Base-by-base conservation (phyloP, 1,284 basidiomycete species). In the Boletellus deceptivus region DNA sequence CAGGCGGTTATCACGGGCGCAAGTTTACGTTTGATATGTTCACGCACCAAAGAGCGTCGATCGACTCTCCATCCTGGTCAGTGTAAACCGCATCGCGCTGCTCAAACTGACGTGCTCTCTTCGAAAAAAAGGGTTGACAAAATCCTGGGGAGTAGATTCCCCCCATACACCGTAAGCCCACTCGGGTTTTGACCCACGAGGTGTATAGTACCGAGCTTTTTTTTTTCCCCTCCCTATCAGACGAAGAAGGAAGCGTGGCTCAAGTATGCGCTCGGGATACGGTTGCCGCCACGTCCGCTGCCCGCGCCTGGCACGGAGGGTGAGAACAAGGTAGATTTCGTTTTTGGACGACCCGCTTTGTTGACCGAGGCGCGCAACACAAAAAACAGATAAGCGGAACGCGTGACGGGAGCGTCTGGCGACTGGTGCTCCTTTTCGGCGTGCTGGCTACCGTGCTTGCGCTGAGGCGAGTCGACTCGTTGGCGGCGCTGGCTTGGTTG, bases 11-110 rank as follows among this genome's bases (percentile, higher is more conserved):
- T 41, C 79, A 84, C 57, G 79, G 77, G 0, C 78, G 84, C 36
- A 86, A 87, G 65, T 84, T 72, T 58, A 68, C 72, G 1, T 90
- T 89, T 59, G 82, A 86, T 51, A 72, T 76, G 60, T 89, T 89
- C 69, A 87, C 85, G 0, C 86, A 90, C 59, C 58, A 77, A 16
- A 75, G 87, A 48, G 58, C 79, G 8, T 78, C 82, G 0, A 53
- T 89, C 33, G 82, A 88, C 61, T 77, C 76, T 3, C 86, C 86
- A n/a, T 66, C 73, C 58, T 86, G 83, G 86, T 84, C 58, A 16
- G 69, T 59, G 4, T 31, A 36, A 8, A 22, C 14, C 10, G 5
- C 34, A 16, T 11, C 34, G 13, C 24, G 49, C 48, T 5, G 10
- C 34, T 20, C 24, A 14, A 6, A 31, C 47, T 53, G 14, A 58